These are phyloP conservation scores for Naganishia sp. DNA, from an alignment of 1,284 basidiomycete species.

Conservation along the genomic window DNA sequence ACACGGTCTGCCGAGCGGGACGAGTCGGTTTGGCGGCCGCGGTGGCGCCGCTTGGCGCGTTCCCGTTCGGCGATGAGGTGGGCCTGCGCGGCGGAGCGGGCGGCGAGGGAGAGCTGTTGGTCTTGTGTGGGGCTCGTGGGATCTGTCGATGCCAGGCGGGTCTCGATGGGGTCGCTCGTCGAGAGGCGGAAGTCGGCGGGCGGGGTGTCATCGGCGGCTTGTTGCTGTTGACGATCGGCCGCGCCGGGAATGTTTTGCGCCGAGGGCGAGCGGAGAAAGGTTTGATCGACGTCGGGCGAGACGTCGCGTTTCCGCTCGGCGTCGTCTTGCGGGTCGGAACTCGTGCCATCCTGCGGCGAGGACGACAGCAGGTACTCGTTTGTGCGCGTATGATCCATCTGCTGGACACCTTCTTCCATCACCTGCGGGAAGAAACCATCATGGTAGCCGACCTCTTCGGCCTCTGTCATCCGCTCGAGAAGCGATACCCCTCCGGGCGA, in stretches of 20 bases:
- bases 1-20: conserved; percentile 55
- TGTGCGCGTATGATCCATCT: conserved; percentile 29
- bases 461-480: conserved; percentile 72
- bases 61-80: conserved; percentile 19
- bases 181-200: conserved; percentile 2
- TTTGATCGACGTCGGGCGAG: conserved; percentile 26
- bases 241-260: conserved; percentile 12
- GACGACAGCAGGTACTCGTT: conserved; percentile 50
- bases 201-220: background rate
- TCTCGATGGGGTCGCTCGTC: conserved; percentile 9
- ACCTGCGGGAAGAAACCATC: conserved; percentile 67
- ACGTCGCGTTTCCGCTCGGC: background rate
- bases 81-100: conserved; percentile 13
- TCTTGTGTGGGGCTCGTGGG: conserved; percentile 1
- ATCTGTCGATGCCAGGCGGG: conserved; percentile 8
- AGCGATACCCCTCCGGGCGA: conserved; percentile 64
- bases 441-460: conserved; percentile 86
- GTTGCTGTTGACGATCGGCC: background rate
- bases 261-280: conserved; percentile 7
- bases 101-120: background rate
- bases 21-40: conserved; percentile 30
- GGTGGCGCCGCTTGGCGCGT: conserved; percentile 12
- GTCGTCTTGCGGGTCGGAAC: background rate
- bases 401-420: conserved; percentile 35
- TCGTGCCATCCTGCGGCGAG: conserved; percentile 9